Percentiles rank a stretch among this genome's conserved stretches.
These are phyloP conservation scores for Mrakia hoshinonis DNA, from an alignment of 768 basidiomycete genomes.

Conservation along the genomic window DNA sequence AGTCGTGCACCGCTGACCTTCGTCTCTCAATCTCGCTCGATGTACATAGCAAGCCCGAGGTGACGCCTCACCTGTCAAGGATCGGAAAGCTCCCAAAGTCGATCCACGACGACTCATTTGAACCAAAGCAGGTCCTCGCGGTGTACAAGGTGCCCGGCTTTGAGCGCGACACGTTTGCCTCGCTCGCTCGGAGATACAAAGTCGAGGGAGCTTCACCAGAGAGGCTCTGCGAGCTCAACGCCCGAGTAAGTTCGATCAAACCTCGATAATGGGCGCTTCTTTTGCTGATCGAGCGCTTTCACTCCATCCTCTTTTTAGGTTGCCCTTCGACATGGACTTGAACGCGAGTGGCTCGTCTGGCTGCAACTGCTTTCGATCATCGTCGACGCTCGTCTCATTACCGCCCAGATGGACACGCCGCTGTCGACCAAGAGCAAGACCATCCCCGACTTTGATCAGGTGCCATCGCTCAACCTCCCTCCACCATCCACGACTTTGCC, in stretches of 20 bases:
- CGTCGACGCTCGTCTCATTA: constrained; percentile 1
- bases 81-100: constrained; percentile 46
- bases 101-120: constrained; percentile 52
- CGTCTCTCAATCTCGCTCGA: not conserved
- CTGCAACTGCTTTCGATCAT: constrained; percentile 4
- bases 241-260: not conserved
- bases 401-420: not conserved
- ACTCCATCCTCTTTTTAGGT: not conserved
- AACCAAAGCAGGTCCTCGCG: constrained; percentile 52
- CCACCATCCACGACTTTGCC: not conserved
- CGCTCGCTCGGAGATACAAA: constrained; percentile 58
- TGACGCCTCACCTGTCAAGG: not conserved
- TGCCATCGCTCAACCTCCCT: not conserved
- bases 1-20: not conserved
- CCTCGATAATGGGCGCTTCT: too few relatives aligned
- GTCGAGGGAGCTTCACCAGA: constrained; percentile 44
- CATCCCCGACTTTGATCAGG: not conserved
- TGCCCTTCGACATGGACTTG: not conserved
- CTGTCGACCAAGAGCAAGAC: not conserved
- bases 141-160: constrained; percentile 49
- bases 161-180: constrained; percentile 50
- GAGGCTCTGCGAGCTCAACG: constrained; percentile 45
- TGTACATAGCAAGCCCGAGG: constrained; percentile 3
- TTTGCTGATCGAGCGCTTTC: not conserved
- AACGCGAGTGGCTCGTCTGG: constrained; percentile 17